Base-by-base conservation (phyloP, 768 basidiomycete species). In the Rhodocollybia butyracea region DNA sequence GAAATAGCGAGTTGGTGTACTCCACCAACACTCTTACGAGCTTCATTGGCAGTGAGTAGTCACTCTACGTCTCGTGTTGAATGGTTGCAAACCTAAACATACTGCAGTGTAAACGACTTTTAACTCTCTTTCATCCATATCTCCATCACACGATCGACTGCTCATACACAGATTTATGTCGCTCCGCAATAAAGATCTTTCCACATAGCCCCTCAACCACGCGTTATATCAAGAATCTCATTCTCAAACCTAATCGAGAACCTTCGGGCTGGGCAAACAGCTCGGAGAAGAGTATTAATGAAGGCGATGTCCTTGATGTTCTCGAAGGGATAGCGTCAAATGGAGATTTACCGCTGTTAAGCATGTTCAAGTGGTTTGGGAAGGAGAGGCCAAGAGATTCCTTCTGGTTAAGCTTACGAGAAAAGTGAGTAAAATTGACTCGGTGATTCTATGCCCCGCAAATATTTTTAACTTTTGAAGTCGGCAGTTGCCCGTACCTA, bases 351-450 rank as follows among this genome's bases (percentile, higher is more conserved):
- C 26, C 40, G 22, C 29, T 53, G 32, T 50, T 62, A 8, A 48
- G 55, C 17, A 57, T 52, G 13, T 64, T 64, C 36, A 54, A 46
- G 26, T 64, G 59, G 63, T 57, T 62, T 31, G 61, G 63, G 21
- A n/a, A 54, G 57, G 59, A 60, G 38, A 57, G 55, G 26, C 62
- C 63, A 29, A 48, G 27, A 30, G 60, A 63, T 51, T 57, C 46
- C 5, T 46, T 64, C 15, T 64, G 63, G 63, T 51, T 55, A 17
- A 36, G 34, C 27, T 53, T 64, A n/a, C 57, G 56, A 8, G 52
- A 52, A 41, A 55, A 53, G 61, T 62, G 47, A 40, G 40, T 50
- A 17, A 38, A 19, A 7, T 6, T n/a, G n/a, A n/a, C n/a, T n/a
- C n/a, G n/a, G 22, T 50, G 46, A n/a, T 21, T 24, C 2, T 6